Conservation (phyloP, 2,329 filamentous ascomycete species). For the Aspergillus quadrilineatus region DNA sequence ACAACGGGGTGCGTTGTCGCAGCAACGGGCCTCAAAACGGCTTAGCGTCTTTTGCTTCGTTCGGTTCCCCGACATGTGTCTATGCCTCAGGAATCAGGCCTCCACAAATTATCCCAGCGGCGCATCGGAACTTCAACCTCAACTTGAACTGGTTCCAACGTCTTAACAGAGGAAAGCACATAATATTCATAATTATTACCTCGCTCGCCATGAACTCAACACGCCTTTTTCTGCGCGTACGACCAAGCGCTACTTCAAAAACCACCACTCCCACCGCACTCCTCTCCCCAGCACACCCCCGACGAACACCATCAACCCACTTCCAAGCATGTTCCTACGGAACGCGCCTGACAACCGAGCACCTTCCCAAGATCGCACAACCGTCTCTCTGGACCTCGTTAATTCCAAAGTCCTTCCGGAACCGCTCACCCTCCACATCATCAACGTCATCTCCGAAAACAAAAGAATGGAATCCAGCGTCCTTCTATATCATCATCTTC, state of each 20-base stretch:
- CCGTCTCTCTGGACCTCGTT: slow-evolving; percentile 64
- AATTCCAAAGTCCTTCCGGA: slow-evolving; percentile 16
- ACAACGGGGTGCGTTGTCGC: slow-evolving; percentile 25
- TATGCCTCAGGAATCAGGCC: slow-evolving; percentile 6
- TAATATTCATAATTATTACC: slow-evolving; percentile 3
- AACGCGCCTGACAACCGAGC: neutral
- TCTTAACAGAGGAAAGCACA: neutral
- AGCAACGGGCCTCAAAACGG: slow-evolving; percentile 27
- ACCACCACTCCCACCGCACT: neutral
- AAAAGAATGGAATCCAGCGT: slow-evolving; percentile 76
- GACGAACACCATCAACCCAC: neutral
- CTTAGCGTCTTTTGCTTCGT: slow-evolving; percentile 2
- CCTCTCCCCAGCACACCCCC: neutral
- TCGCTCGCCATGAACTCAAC: slow-evolving; percentile 18
- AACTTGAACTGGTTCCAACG: slow-evolving; percentile 4
- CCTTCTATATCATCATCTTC: slow-evolving; percentile 78
- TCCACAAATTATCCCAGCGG: slow-evolving; percentile 5
- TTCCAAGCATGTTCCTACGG: slow-evolving; percentile 8
- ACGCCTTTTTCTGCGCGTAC: slow-evolving; percentile 10
- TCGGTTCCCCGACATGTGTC: slow-evolving; percentile 5
- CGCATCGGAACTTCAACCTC: slow-evolving; percentile 5
- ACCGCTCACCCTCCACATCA: slow-evolving; percentile 20
- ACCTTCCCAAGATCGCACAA: slow-evolving; percentile 19
- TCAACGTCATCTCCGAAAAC: slow-evolving; percentile 39
- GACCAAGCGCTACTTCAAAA: neutral